Percentiles rank a stretch among this genome's conserved stretches.
Conservation (phyloP, 495 filamentous ascomycete genomes). For the Aspergillus leporis region DNA sequence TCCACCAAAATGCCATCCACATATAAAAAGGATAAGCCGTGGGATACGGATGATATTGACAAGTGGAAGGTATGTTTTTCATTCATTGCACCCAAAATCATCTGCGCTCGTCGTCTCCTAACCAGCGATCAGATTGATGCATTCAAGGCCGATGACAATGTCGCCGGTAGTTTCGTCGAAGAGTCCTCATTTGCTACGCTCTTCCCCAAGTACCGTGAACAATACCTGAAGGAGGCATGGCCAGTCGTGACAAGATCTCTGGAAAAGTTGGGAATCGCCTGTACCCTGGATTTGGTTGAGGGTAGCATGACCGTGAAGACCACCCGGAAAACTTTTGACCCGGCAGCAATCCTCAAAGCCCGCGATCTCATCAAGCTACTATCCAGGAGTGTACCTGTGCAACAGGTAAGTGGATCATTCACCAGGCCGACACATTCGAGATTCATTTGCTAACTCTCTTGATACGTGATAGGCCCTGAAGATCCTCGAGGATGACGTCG, state of each 20-base stretch:
- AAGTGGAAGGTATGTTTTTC: slow-evolving; percentile 77
- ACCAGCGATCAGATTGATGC: slow-evolving; percentile 60
- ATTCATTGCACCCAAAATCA: background rate
- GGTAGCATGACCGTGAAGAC: slow-evolving; percentile 96
- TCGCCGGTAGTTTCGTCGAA: slow-evolving; percentile 81
- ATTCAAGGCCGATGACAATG: slow-evolving; percentile 85
- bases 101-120: slow-evolving; percentile 2
- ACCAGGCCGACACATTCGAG: background rate
- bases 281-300: slow-evolving; percentile 90
- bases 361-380: slow-evolving; percentile 93
- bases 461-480: slow-evolving; percentile 63
- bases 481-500: slow-evolving; percentile 87
- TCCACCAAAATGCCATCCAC: slow-evolving; percentile 78
- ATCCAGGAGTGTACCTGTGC: slow-evolving; percentile 86
- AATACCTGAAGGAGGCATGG: slow-evolving; percentile 91
- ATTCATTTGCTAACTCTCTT: slow-evolving; percentile 4
- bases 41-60: slow-evolving; percentile 97
- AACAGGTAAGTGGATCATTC: slow-evolving; percentile 51
- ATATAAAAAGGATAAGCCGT: slow-evolving; percentile 91
- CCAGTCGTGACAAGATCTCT: slow-evolving; percentile 75
- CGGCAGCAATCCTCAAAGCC: slow-evolving; percentile 90
- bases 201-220: slow-evolving; percentile 97
- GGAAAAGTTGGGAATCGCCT: slow-evolving; percentile 79
- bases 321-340: slow-evolving; percentile 92
- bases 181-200: slow-evolving; percentile 90